Evolutionary conservation across 139 green algal genomes (phyloP).

Genomic region (Nannochloris sp.): DNA sequence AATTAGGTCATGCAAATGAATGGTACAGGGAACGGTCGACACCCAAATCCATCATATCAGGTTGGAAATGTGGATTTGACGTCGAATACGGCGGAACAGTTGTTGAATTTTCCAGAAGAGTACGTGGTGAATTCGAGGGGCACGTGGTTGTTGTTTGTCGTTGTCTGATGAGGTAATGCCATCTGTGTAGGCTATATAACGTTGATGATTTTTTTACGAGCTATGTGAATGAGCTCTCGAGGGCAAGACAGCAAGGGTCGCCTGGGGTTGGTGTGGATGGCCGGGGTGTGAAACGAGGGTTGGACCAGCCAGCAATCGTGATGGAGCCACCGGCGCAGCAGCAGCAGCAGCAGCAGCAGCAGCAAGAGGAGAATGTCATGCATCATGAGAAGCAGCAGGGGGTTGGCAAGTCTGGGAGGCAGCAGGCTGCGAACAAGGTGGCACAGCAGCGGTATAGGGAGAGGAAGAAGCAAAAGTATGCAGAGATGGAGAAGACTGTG

Average conservation of each 20-base stretch:
- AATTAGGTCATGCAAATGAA: too few relatives aligned
- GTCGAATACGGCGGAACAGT: too few relatives aligned
- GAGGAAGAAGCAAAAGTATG: slow-evolving; percentile 34
- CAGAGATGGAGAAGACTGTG: slow-evolving; percentile 26
- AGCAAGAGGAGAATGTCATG: slow-evolving; percentile 23
- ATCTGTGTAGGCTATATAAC: slow-evolving; percentile 1
- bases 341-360: slow-evolving; percentile 30
- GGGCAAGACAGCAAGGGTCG: neutral
- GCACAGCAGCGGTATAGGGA: slow-evolving; percentile 38
- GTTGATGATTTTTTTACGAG: slow-evolving; percentile 28
- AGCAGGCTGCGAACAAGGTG: slow-evolving; percentile 36
- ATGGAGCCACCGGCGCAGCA: slow-evolving; percentile 28
- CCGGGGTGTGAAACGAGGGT: neutral
- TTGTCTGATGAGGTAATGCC: neutral
- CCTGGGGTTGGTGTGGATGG: neutral
- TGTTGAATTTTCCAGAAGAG: too few relatives aligned
- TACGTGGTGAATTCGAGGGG: too few relatives aligned
- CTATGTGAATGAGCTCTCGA: slow-evolving; percentile 19
- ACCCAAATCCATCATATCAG: too few relatives aligned
- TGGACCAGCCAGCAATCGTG: slow-evolving; percentile 35
- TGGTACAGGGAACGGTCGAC: too few relatives aligned
- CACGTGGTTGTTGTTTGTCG: neutral
- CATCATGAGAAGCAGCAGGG: neutral
- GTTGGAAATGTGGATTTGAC: too few relatives aligned
- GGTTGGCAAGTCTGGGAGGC: slow-evolving; percentile 2